Conservation (phyloP, 306 rosid genomes). For the Vigna reflexopilosa region DNA sequence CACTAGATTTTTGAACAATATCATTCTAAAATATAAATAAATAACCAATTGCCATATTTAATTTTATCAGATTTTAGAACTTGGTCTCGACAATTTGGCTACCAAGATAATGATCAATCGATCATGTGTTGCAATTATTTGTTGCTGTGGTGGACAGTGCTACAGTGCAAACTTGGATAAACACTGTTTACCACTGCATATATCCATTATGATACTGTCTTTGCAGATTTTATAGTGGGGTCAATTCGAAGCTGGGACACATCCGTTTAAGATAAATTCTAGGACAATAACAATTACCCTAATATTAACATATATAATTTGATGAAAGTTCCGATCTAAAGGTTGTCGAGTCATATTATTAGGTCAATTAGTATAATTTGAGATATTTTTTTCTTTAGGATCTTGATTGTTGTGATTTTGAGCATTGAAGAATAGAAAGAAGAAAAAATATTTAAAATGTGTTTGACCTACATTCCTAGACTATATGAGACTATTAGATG, state of each 20-base stretch:
- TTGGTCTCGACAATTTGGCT: constrained; percentile 31
- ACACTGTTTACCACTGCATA: constrained; percentile 29
- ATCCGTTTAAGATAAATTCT: constrained; percentile 50
- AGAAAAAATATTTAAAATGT: too few species aligned
- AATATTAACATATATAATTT: too few species aligned
- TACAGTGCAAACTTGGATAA: constrained; percentile 29
- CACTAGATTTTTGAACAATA: constrained; percentile 53
- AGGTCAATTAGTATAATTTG: too few species aligned
- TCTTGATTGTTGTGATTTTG: too few species aligned
- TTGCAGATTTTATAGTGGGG: constrained; percentile 54
- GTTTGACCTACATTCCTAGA: too few species aligned
- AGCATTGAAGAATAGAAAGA: too few species aligned
- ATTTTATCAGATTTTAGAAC: constrained; percentile 35
- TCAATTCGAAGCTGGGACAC: constrained; percentile 60
- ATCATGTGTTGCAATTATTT: constrained; percentile 35
- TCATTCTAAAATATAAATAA: constrained; percentile 40
- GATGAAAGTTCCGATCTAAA: too few species aligned
- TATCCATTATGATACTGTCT: constrained; percentile 26
- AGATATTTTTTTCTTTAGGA: too few species aligned
- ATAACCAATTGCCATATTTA: constrained; percentile 30
- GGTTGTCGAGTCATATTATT: too few species aligned
- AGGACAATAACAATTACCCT: constrained; percentile 36
- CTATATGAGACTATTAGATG: too few species aligned
- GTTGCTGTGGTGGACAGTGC: neutral
- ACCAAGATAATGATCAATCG: constrained; percentile 35